Percentiles rank a stretch among this genome's conserved stretches.
Conservation (phyloP, 208 protist genomes). For the Zelonia costaricensis region DNA sequence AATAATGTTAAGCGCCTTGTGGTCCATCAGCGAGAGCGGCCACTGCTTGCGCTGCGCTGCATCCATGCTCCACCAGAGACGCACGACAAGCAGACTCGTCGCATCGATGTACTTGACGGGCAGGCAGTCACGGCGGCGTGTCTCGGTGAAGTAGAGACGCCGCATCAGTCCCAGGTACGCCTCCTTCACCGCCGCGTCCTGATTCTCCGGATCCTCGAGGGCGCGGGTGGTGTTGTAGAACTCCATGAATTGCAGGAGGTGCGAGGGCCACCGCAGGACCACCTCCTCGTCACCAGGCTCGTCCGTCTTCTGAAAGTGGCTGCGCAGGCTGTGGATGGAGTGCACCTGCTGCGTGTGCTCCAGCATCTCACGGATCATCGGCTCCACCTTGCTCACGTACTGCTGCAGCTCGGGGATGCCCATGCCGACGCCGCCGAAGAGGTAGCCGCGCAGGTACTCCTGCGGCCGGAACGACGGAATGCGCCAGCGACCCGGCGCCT, state of each 20-base stretch:
- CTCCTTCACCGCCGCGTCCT: conserved; percentile 43
- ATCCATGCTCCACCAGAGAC: conserved; percentile 52
- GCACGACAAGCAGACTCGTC: conserved; percentile 48
- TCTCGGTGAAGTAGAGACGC: conserved; percentile 56
- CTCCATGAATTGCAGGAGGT: conserved; percentile 90
- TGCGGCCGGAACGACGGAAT: conserved; percentile 72
- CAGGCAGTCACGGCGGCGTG: conserved; percentile 57
- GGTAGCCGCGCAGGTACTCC: conserved; percentile 77
- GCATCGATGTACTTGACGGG: conserved; percentile 54
- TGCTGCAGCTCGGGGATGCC: conserved; percentile 87
- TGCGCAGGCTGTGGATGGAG: conserved; percentile 67
- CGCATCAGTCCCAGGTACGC: conserved; percentile 67
- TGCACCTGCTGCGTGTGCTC: conserved; percentile 89
- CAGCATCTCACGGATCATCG: conserved; percentile 86
- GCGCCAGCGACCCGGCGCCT: conserved; percentile 32
- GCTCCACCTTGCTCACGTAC: conserved; percentile 86
- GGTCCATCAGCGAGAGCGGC: conserved; percentile 64
- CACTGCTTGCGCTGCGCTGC: conserved; percentile 31
- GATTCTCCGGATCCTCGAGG: conserved; percentile 69
- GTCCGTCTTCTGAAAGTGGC: conserved; percentile 64
- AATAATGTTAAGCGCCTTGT: conserved; percentile 79
- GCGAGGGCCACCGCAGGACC: conserved; percentile 79
- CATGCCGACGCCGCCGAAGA: conserved; percentile 67
- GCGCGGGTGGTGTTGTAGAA: conserved; percentile 81
- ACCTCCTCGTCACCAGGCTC: conserved; percentile 55